phyloP scores from a whole-genome alignment of 495 filamentous ascomycete genomes.

The Hypomontagnella monticulosa region DNA sequence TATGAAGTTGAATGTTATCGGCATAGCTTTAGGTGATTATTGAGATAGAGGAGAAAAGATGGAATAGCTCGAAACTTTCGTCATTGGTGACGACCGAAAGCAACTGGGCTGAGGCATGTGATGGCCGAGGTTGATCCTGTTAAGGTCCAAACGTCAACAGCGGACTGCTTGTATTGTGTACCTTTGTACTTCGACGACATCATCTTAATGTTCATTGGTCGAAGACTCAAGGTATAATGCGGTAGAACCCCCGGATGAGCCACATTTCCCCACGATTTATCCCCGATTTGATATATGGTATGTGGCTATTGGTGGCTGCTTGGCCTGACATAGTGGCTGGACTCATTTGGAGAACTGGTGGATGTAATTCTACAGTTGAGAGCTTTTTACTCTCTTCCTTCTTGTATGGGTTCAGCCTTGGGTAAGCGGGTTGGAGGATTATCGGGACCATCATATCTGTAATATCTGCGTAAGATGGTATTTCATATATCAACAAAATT shows the following conservation, averaged over 20 bases:
- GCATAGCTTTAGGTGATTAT: slow-evolving; percentile 13
- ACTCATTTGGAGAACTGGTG: too few relatives aligned
- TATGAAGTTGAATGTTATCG: slow-evolving; percentile 14
- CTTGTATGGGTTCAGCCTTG: too few relatives aligned
- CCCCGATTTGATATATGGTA: neutral
- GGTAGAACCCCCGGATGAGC: slow-evolving; percentile 19
- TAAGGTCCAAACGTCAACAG: neutral
- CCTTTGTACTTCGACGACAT: neutral
- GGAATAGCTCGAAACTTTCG: slow-evolving; percentile 18
- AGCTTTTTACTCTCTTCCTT: too few relatives aligned
- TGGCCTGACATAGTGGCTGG: slow-evolving; percentile 9
- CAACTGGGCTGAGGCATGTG: slow-evolving; percentile 38
- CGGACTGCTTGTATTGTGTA: neutral
- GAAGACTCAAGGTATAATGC: slow-evolving; percentile 2
- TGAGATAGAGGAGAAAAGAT: slow-evolving; percentile 13
- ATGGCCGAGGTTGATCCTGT: slow-evolving; percentile 40
- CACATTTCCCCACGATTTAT: slow-evolving; percentile 36
- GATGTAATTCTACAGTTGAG: too few relatives aligned
- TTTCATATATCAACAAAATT: neutral
- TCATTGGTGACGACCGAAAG: slow-evolving; percentile 42
- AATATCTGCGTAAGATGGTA: slow-evolving; percentile 5
- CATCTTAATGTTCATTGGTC: neutral
- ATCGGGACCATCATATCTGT: neutral
- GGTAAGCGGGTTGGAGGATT: neutral
- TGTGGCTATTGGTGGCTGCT: neutral